phyloP scores from a whole-genome alignment of 75 land plant genomes.

The Pinus albicaulis region DNA sequence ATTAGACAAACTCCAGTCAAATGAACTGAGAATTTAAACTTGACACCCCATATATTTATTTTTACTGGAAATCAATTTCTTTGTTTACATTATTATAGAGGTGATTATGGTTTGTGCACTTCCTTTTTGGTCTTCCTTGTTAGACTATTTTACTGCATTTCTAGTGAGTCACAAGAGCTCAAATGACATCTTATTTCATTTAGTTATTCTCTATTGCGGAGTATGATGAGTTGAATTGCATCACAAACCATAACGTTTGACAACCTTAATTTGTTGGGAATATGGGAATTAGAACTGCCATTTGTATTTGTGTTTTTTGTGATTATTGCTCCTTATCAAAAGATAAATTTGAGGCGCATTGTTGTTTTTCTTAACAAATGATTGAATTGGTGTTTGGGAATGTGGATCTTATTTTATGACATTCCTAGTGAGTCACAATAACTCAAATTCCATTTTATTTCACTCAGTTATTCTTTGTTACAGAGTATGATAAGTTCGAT shows the following conservation, averaged over 20 bases:
- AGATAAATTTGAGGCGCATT: too few relatives aligned
- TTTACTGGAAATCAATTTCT: background rate
- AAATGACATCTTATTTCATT: background rate
- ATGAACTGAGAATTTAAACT: background rate
- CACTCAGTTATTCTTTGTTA: background rate
- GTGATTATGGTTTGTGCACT: constrained; percentile 72
- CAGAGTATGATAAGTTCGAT: background rate
- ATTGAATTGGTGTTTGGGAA: background rate
- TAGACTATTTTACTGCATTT: constrained; percentile 70
- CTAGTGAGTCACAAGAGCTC: constrained; percentile 36
- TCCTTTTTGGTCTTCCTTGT: constrained; percentile 68
- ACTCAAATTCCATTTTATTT: background rate
- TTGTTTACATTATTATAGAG: constrained; percentile 24
- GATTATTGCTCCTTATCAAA: too few relatives aligned
- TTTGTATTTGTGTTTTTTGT: constrained; percentile 47
- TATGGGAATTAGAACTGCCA: constrained; percentile 13
- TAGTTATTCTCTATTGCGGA: background rate
- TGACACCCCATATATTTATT: background rate
- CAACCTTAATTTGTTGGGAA: background rate
- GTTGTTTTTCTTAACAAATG: too few relatives aligned
- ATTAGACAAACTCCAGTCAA: background rate
- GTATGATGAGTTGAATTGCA: background rate
- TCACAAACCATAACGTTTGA: background rate
- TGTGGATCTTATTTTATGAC: too few relatives aligned
- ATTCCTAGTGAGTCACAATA: constrained; percentile 54